These are phyloP conservation scores for Anaeramoeba ignava DNA, from an alignment of 78 protist genomes.

Conservation along the genomic window DNA sequence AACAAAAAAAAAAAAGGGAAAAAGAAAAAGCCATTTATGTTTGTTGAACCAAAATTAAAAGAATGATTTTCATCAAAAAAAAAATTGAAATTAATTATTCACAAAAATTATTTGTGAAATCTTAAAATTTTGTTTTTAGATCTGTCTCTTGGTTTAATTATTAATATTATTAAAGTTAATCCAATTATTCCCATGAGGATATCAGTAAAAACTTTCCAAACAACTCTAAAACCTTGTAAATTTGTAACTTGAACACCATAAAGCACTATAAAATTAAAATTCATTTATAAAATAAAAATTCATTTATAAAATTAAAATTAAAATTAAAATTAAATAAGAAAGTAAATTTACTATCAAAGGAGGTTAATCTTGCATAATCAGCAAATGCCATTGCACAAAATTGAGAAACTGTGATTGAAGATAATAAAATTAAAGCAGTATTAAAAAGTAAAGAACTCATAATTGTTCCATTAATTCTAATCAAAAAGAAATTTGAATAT, in stretches of 20 bases:
- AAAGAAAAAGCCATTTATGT: too few relatives aligned
- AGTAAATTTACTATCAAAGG: conserved; percentile 23
- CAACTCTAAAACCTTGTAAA: not conserved
- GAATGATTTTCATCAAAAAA: too few relatives aligned
- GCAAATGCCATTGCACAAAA: conserved; percentile 59
- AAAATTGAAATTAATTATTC: too few relatives aligned
- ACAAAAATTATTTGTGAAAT: too few relatives aligned
- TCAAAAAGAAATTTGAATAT: not conserved
- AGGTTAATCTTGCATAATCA: conserved; percentile 47
- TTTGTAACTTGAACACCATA: not conserved
- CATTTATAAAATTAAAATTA: not conserved
- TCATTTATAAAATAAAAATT: not conserved
- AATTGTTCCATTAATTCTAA: conserved; percentile 46
- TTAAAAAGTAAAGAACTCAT: conserved; percentile 84
- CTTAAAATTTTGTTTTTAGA: too few relatives aligned
- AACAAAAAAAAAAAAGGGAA: too few relatives aligned
- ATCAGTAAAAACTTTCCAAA: not conserved
- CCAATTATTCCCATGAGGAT: not conserved
- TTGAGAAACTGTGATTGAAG: conserved; percentile 56
- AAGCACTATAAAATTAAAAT: not conserved
- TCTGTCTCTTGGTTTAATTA: conserved; percentile 1
- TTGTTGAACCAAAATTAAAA: too few relatives aligned
- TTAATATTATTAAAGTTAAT: not conserved
- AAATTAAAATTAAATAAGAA: not conserved
- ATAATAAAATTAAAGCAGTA: conserved; percentile 47